These are phyloP conservation scores for Saccharomycopsis amapae DNA, from an alignment of 805 yeast species.

Conservation along the genomic window DNA sequence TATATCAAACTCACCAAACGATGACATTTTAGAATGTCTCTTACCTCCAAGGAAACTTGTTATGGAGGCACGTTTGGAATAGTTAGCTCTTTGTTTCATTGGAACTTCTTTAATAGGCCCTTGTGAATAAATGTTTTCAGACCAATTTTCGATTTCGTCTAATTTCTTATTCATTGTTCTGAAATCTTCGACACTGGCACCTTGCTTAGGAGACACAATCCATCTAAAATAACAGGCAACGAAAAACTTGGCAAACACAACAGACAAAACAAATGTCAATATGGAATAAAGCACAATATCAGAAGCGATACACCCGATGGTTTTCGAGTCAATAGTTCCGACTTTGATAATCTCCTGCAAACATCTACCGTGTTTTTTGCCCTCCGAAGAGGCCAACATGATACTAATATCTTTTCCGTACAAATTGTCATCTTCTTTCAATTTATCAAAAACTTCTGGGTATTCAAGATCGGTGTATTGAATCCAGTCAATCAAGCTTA, in stretches of 20 bases:
- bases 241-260: slow-evolving; percentile 69
- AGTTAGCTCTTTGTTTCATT: slow-evolving; percentile 44
- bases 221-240: slow-evolving; percentile 89
- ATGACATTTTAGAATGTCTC: slow-evolving; percentile 31
- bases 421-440: slow-evolving; percentile 47
- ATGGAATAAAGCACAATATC: slow-evolving; percentile 74
- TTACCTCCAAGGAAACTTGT: slow-evolving; percentile 25
- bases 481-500: slow-evolving; percentile 71
- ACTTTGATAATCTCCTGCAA: slow-evolving; percentile 79
- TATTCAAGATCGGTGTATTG: slow-evolving; percentile 59
- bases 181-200: slow-evolving; percentile 57
- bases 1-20: slow-evolving; percentile 16
- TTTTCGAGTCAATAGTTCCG: slow-evolving; percentile 81
- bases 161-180: slow-evolving; percentile 58
- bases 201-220: slow-evolving; percentile 72
- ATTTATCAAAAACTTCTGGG: slow-evolving; percentile 62
- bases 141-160: slow-evolving; percentile 77
- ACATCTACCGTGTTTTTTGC: slow-evolving; percentile 73
- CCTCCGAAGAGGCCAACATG: slow-evolving; percentile 55
- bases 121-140: slow-evolving; percentile 49
- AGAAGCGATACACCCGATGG: slow-evolving; percentile 93
- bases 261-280: slow-evolving; percentile 73
- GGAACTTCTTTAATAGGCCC: slow-evolving; percentile 50
- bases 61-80: slow-evolving; percentile 27
- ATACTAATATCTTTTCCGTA: slow-evolving; percentile 79